Conservation (phyloP, 1,284 basidiomycete species). For the Apiotrichum domesticum region DNA sequence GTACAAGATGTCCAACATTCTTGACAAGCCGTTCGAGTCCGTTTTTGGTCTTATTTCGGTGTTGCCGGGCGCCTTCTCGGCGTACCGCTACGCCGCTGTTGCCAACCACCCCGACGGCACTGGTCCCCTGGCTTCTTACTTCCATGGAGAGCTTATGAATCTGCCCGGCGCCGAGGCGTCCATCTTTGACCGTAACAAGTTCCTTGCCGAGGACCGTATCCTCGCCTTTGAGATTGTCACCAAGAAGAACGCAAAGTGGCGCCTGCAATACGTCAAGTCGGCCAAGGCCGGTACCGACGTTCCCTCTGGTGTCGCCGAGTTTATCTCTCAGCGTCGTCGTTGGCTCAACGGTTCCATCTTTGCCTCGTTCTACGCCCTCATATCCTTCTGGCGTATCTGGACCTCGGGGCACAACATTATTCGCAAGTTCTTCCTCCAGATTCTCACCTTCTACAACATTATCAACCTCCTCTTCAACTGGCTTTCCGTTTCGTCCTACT, state of each 20-base stretch:
- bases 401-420: conserved; percentile 82
- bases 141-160: conserved; percentile 56
- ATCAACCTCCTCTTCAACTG: conserved; percentile 42
- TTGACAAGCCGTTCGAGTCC: conserved; percentile 87
- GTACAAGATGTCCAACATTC: conserved; percentile 74
- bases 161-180: conserved; percentile 39
- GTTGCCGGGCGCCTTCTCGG: conserved; percentile 78
- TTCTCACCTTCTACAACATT: conserved; percentile 46
- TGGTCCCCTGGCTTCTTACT: conserved; percentile 83
- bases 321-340: conserved; percentile 82
- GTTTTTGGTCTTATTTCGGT: conserved; percentile 90
- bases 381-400: conserved; percentile 80
- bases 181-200: conserved; percentile 71
- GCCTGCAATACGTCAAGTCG: conserved; percentile 82
- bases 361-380: conserved; percentile 76
- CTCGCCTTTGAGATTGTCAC: conserved; percentile 43
- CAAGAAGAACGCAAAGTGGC: conserved; percentile 49
- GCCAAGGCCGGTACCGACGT: conserved; percentile 85
- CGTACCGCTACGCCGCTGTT: conserved; percentile 81
- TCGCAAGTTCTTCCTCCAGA: conserved; percentile 71
- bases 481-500: conserved; percentile 69
- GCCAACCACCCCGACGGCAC: conserved; percentile 72
- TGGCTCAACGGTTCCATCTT: conserved; percentile 71
- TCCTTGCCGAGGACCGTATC: conserved; percentile 59
- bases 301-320: conserved; percentile 66